Evolutionary conservation across 2,329 filamentous ascomycete genomes (phyloP).

Genomic region (Alternaria ethzedia): DNA sequence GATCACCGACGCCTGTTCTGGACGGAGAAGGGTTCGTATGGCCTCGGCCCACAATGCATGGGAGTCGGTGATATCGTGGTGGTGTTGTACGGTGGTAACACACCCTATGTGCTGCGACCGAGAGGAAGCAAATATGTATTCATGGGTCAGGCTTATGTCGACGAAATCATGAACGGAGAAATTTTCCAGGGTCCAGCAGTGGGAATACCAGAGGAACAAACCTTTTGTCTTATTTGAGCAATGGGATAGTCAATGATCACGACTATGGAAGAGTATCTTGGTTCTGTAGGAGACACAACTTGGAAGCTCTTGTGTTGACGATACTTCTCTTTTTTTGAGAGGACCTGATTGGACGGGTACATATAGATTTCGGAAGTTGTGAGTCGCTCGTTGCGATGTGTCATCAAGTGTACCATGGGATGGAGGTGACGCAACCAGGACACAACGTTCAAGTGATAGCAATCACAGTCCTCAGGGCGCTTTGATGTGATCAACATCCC

Average conservation of each 20-base stretch:
- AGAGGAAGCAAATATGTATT: background rate
- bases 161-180: constrained; percentile 11
- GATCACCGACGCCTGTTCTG: background rate
- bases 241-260: background rate
- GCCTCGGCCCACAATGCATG: constrained; percentile 11
- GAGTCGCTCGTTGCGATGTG: too few species aligned
- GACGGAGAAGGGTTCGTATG: background rate
- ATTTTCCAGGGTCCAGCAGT: background rate
- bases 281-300: too few species aligned
- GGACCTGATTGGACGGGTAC: too few species aligned
- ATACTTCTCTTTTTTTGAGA: too few species aligned
- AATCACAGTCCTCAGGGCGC: background rate
- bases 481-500: background rate
- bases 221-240: background rate
- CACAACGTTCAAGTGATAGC: background rate
- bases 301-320: too few species aligned
- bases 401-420: too few species aligned
- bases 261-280: too few species aligned
- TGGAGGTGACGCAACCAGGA: too few species aligned
- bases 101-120: constrained; percentile 8
- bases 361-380: too few species aligned
- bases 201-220: background rate
- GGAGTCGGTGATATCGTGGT: constrained; percentile 9
- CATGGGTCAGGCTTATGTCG: constrained; percentile 12
- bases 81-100: constrained; percentile 12